Base-by-base conservation (phyloP, 371 early-diverging fungal genomes). In the Mucor circinelloides region DNA sequence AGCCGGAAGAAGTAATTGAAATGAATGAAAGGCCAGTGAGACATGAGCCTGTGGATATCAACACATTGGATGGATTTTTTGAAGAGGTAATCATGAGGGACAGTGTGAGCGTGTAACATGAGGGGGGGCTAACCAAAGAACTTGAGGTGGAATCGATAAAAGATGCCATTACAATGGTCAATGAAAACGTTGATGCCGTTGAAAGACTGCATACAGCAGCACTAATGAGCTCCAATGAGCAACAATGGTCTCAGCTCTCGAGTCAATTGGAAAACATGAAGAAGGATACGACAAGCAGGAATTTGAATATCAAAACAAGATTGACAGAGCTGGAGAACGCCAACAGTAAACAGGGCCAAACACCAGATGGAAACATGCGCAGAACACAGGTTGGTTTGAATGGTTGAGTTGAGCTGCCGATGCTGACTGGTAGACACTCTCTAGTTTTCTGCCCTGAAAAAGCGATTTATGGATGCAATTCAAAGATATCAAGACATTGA, bases 391-490 rank as follows among this genome's bases (percentile, higher is more conserved):
- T 75, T 64, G 32, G 17, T 25, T 4, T 19, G 50, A 25, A 36
- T 17, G 19, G 10, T 13, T 6, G 40, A 15, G 5, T 1, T 40
- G 40, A 40, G 40, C 17, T 36, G 4, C 36, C 13, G 3, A 40
- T 40, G 3, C 40, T 40, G 17, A 40, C 40, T 40, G 25, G 2
- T 21, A 23, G 9, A 31, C 2, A 10, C n/a, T 0, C 27, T 8
- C 25, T 12, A 31, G 23, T 31, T 48, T 32, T 48, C 30, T 13
- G 70, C 74, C 12, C 21, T 76, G 28, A 72, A 60, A 70, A 91
- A 92, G 60, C 87, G 88, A 71, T 94, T 95, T 66, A 66, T 93
- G 74, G 92, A 93, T 57, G 84, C 88, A 7, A 91, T 95, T 80
- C 85, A 85, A 50, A 85, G 90, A 27, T 95, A 91, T 73, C 91